Base-by-base conservation (phyloP, 495 filamentous ascomycete species). In the Platismatia glauca region DNA sequence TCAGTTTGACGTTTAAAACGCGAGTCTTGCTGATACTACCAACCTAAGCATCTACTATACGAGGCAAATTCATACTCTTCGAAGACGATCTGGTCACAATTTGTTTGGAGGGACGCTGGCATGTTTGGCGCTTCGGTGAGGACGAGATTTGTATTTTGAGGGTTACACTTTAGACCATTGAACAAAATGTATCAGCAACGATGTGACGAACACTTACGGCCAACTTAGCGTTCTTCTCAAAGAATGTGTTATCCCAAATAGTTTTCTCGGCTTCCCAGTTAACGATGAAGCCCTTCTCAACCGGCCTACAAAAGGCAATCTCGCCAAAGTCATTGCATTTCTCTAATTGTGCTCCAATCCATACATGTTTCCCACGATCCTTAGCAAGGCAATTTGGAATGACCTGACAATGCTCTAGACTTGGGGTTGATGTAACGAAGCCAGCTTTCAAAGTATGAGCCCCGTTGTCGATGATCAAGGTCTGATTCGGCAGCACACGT, bases 261-360 rank as follows among this genome's bases (percentile, higher is more conserved):
- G 94, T 92, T 72, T 88, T 91, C 78, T 99, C 85, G 0, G 86
- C 88, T 71, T 97, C 95, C 94, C 94, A 99, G 69, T 95, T 97
- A 55, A 96, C 90, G 43, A 96, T 79, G 71, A 88, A 97, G 35
- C 94, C 94, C 74, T 94, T 96, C 76, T 99, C 94, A 27, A 97
- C 88, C 0, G 94, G 94, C 16, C 94, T 83, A 41, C 91, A 84
- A 68, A 96, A 96, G 18, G 80, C 79, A 63, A 94, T 85, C 70
- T 96, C 92, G 62, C 91, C 91, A 78, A 91, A 96, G 71, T 97
- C 92, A 56, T 78, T 85, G 70, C 91, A 91, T 65, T 84, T 82
- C 13, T 84, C 82, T n/a, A 96, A 74, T 64, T 96, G 87, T 3
- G 89, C 83, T 34, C 85, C 92, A 65, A 96, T 81, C 65, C 90